phyloP scores from a whole-genome alignment of 192 early-diverging fungal genomes.

The Ramicandelaber brevisporus region DNA sequence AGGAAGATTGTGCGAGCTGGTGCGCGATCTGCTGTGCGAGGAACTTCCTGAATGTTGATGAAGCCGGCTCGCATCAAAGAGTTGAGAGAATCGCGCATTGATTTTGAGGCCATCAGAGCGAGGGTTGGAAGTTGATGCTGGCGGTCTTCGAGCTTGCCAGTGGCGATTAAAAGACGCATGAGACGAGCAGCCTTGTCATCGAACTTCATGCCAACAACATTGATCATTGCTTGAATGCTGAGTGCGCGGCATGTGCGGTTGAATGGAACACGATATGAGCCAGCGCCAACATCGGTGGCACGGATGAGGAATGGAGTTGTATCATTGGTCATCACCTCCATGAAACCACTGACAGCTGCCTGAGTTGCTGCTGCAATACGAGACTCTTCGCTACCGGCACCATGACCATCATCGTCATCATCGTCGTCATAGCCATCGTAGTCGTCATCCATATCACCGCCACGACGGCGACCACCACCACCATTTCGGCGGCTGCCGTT shows the following conservation, averaged over 20 bases:
- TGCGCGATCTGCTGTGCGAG: constrained; percentile 38
- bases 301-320: constrained; percentile 21
- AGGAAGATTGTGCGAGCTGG: constrained; percentile 49
- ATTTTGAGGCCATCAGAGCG: constrained; percentile 35
- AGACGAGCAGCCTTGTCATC: constrained; percentile 31
- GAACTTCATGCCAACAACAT: constrained; percentile 26
- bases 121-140: constrained; percentile 28
- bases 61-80: constrained; percentile 19
- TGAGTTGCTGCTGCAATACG: constrained; percentile 4
- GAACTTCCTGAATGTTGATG: constrained; percentile 32
- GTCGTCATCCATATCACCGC: no score
- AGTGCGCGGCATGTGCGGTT: constrained; percentile 21
- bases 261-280: constrained; percentile 31
- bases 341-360: constrained; percentile 24
- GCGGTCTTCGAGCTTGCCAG: constrained; percentile 55
- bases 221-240: constrained; percentile 24
- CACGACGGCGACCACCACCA: no score
- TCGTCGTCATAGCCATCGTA: no score
- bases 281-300: constrained; percentile 26
- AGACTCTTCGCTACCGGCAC: no score
- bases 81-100: constrained; percentile 32
- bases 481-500: no score
- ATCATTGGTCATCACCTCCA: constrained; percentile 26
- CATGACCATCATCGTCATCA: constrained; percentile 2
- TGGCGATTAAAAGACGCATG: constrained; percentile 34